Base-by-base conservation (phyloP, 441 rosid species). In the Erodium trifolium region DNA sequence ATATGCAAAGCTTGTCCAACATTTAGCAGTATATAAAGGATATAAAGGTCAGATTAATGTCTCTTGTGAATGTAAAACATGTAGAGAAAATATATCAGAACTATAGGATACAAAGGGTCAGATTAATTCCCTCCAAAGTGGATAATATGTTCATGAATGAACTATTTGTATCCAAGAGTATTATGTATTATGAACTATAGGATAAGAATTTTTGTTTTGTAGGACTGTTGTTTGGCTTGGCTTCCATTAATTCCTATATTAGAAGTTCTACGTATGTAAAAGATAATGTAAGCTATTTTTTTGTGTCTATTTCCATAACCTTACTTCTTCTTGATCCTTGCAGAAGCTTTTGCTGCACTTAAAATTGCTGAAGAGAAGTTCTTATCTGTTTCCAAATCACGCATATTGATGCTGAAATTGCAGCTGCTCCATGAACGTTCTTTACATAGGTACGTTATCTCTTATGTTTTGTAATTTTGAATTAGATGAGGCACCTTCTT, bases 331-430 rank as follows among this genome's bases (percentile, higher is more conserved):
- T 69, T 57, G 29, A 57, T 68, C 51, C 53, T 75, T 79, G 37
- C 73, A 94, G 99, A 84, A 80, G 97, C 99, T 62, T 92, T 94
- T 81, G 80, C 87, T 73, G 98, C 97, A 66, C 90, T 94, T 75
- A 83, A 86, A 82, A 77, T 78, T 55, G 91, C 84, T 3, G 98
- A 94, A 79, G 91, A 83, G 72, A 92, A 85, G 82, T 90, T 90
- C 69, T 66, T 86, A 70, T 86, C 89, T 17, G 81, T 87, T 70
- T 85, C 98, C 55, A 90, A 88, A 78, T 88, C 99, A 41, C 86
- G 81, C 77, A 80, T 92, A 69, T 81, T 86, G 82, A 67, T 87
- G 68, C 72, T 94, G 78, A 92, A 94, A 82, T 74, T 94, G 85
- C 99, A 90, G 82, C 79, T 94, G 79, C 88, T 92, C 68, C 99